phyloP scores from a whole-genome alignment of 2,329 filamentous ascomycete genomes.

The Fusarium sp. region DNA sequence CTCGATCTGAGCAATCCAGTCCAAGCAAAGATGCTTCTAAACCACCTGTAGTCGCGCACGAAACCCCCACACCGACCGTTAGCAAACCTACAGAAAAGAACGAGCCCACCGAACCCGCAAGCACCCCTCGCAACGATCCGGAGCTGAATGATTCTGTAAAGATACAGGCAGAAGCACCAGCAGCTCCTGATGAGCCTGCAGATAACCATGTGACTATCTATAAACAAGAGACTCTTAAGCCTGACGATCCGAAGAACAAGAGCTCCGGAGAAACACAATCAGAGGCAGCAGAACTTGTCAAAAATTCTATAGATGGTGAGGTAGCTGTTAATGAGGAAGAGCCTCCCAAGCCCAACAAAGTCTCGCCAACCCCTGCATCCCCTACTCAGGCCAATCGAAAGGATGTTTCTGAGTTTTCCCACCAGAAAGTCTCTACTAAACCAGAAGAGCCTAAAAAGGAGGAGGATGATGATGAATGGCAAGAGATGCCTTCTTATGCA shows the following conservation, averaged over 20 bases:
- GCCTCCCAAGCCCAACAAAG: conserved; percentile 18
- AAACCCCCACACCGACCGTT: conserved; percentile 6
- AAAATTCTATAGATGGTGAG: conserved; percentile 22
- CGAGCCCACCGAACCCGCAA: conserved; percentile 19
- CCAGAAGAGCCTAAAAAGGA: conserved; percentile 66
- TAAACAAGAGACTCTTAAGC: conserved; percentile 10
- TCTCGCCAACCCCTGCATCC: conserved; percentile 25
- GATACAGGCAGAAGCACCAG: not conserved
- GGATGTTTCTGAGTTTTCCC: conserved; percentile 85
- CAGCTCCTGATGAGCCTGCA: conserved; percentile 7
- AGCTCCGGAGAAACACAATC: conserved; percentile 1
- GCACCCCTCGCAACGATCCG: conserved; percentile 5
- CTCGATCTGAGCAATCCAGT: conserved; percentile 53
- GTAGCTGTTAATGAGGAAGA: conserved; percentile 19
- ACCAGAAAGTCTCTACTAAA: conserved; percentile 78
- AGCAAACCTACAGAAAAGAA: conserved; percentile 17
- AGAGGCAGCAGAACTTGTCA: not conserved
- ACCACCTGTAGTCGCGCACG: not conserved
- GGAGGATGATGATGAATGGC: conserved; percentile 78
- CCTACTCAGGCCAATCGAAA: conserved; percentile 38
- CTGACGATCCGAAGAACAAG: conserved; percentile 24
- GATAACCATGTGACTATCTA: conserved; percentile 14
- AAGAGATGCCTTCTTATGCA: conserved; percentile 93
- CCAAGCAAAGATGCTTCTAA: conserved; percentile 24
- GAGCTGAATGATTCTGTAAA: conserved; percentile 4